Evolutionary conservation across 495 filamentous ascomycete species (phyloP).

Genomic region (Cairneyella variabilis): DNA sequence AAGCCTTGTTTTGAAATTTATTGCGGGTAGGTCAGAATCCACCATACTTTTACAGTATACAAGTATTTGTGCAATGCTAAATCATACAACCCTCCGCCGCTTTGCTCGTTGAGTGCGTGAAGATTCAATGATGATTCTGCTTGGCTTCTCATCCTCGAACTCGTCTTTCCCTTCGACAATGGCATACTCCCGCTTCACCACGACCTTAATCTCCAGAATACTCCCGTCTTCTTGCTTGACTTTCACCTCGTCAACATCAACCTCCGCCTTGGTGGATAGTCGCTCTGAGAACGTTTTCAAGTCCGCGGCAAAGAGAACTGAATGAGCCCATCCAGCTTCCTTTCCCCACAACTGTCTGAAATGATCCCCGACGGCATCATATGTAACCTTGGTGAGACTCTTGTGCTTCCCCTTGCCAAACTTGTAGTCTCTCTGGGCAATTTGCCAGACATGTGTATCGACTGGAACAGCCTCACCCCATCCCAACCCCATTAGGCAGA

Average conservation of each 20-base stretch:
- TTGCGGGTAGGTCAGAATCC: no score
- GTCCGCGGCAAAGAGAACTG: constrained; percentile 93
- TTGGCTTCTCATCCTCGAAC: constrained; percentile 23
- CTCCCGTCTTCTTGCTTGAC: constrained; percentile 24
- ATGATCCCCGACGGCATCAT: constrained; percentile 84
- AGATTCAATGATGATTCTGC: constrained; percentile 14
- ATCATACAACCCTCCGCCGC: constrained; percentile 7
- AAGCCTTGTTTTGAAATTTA: no score
- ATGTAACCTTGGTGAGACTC: constrained; percentile 81
- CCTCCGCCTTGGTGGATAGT: constrained; percentile 47
- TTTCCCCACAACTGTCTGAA: constrained; percentile 90
- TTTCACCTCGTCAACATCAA: constrained; percentile 38
- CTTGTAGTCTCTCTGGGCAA: constrained; percentile 91
- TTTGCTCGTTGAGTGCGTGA: constrained; percentile 19
- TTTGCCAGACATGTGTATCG: constrained; percentile 99
- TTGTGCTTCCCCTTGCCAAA: constrained; percentile 84
- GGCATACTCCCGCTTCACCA: constrained; percentile 18
- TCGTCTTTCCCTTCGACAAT: constrained; percentile 16
- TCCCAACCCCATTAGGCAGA: constrained; percentile 95
- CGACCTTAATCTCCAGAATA: constrained; percentile 17
- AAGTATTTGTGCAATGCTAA: background rate
- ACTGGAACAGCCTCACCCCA: constrained; percentile 94
- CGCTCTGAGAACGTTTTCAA: constrained; percentile 77
- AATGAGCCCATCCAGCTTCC: constrained; percentile 96
- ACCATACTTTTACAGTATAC: no score